Percentiles rank a stretch among this genome's conserved stretches.
Conservation (phyloP, 306 rosid genomes). For the Castanea sativa region DNA sequence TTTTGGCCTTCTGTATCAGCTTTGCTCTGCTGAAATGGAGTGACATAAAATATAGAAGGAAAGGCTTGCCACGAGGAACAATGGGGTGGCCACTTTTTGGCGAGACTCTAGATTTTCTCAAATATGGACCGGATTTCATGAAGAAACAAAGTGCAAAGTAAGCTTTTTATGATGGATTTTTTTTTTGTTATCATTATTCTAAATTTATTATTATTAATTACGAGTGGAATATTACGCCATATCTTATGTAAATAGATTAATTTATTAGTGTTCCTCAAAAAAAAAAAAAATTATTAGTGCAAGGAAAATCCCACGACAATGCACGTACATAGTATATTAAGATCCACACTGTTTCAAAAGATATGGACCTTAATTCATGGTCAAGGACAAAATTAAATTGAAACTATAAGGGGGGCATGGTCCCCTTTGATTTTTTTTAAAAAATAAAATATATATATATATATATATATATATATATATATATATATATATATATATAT, state of each 20-base stretch:
- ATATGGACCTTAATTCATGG: too few species aligned
- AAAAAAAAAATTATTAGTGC: neutral
- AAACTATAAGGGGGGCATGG: too few species aligned
- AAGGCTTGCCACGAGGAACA: conserved; percentile 74
- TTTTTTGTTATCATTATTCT: neutral
- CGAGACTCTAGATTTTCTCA: conserved; percentile 60
- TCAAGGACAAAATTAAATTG: too few species aligned
- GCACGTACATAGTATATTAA: too few species aligned
- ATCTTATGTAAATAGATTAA: neutral
- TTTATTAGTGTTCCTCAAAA: too few species aligned
- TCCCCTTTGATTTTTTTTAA: too few species aligned
- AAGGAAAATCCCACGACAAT: too few species aligned
- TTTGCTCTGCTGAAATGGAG: conserved; percentile 62
- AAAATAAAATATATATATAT: too few species aligned
- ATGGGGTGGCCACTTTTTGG: conserved; percentile 87
- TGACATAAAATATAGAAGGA: conserved; percentile 44
- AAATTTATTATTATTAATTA: neutral
- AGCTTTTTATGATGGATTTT: neutral
- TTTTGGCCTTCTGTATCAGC: conserved; percentile 39
- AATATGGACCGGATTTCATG: conserved; percentile 71
- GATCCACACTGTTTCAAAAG: too few species aligned
- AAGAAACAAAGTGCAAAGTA: conserved; percentile 64
- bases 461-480: too few species aligned
- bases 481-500: too few species aligned
- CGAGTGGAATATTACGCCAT: neutral